Percentiles rank a stretch among this genome's conserved stretches.
Conservation (phyloP, 495 filamentous ascomycete genomes). For the Lophiostoma macrostomum region DNA sequence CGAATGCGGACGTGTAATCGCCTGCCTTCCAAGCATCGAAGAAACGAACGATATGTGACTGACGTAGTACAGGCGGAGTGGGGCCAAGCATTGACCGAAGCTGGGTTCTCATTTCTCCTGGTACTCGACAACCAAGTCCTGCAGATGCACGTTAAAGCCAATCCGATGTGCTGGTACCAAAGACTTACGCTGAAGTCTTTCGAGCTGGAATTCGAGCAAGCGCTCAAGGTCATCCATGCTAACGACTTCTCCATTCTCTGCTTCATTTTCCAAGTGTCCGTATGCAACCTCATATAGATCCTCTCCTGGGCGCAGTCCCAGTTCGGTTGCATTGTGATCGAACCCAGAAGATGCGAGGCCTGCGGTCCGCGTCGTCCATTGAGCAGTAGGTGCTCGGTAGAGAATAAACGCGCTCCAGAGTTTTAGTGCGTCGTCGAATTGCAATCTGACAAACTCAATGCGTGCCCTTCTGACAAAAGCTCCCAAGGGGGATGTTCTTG, state of each 20-base stretch:
- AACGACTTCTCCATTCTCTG: slow-evolving; percentile 41
- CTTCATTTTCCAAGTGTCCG: slow-evolving; percentile 51
- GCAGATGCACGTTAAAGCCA: slow-evolving; percentile 5
- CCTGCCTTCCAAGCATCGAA: slow-evolving; percentile 88
- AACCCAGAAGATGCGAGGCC: slow-evolving; percentile 59
- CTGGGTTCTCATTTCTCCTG: slow-evolving; percentile 62
- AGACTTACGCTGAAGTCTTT: slow-evolving; percentile 72
- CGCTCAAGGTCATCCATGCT: slow-evolving; percentile 83
- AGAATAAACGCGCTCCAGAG: slow-evolving; percentile 77
- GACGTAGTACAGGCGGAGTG: slow-evolving; percentile 63
- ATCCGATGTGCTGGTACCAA: no score
- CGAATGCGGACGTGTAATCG: slow-evolving; percentile 85
- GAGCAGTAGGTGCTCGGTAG: slow-evolving; percentile 73
- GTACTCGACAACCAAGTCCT: slow-evolving; percentile 67
- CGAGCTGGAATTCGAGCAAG: slow-evolving; percentile 81
- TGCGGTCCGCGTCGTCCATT: slow-evolving; percentile 69
- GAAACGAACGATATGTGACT: slow-evolving; percentile 80
- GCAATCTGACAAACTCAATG: slow-evolving; percentile 75
- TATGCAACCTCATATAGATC: slow-evolving; percentile 50
- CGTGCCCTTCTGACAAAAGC: slow-evolving; percentile 73
- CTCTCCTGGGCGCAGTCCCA: slow-evolving; percentile 33
- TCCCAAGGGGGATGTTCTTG: slow-evolving; percentile 75
- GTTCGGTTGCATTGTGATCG: slow-evolving; percentile 60
- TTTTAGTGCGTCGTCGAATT: slow-evolving; percentile 70
- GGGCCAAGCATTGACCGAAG: slow-evolving; percentile 65